A percentile compares a stretch with the other conserved stretches of the same genome.
phyloP scores from a whole-genome alignment of 495 filamentous ascomycete species.

The Penicillium egyptiacum region DNA sequence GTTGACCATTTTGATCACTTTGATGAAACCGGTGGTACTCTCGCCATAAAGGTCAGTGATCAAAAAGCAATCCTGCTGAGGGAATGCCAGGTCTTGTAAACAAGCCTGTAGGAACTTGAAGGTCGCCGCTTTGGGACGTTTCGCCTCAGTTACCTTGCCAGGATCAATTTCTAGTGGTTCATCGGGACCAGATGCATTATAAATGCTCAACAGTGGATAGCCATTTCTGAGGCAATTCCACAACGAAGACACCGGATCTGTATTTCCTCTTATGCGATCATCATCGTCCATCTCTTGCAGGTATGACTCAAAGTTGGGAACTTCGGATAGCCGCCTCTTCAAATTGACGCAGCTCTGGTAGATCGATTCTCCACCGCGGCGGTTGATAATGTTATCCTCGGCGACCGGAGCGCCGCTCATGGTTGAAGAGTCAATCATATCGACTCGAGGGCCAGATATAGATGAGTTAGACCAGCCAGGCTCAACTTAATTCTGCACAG shows the following conservation, averaged over 20 bases:
- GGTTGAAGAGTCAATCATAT: slow-evolving; percentile 41
- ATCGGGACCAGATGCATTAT: slow-evolving; percentile 73
- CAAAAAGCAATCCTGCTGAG: slow-evolving; percentile 81
- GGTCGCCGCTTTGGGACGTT: slow-evolving; percentile 66
- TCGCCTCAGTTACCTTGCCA: slow-evolving; percentile 57
- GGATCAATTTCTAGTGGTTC: slow-evolving; percentile 64
- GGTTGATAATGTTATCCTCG: slow-evolving; percentile 91
- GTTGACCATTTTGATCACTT: slow-evolving; percentile 85
- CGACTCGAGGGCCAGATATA: slow-evolving; percentile 23
- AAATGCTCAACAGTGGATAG: slow-evolving; percentile 81
- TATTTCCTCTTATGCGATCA: slow-evolving; percentile 56
- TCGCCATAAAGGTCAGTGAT: slow-evolving; percentile 88
- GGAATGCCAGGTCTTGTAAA: slow-evolving; percentile 69
- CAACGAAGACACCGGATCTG: slow-evolving; percentile 84
- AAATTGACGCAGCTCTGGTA: slow-evolving; percentile 92
- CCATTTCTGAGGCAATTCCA: slow-evolving; percentile 88
- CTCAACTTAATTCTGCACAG: slow-evolving; percentile 43
- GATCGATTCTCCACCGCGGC: slow-evolving; percentile 85
- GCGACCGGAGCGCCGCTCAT: slow-evolving; percentile 61
- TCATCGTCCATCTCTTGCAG: slow-evolving; percentile 63
- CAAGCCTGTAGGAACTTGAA: slow-evolving; percentile 73
- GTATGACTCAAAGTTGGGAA: slow-evolving; percentile 77
- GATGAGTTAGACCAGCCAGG: slow-evolving; percentile 33
- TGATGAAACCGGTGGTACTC: slow-evolving; percentile 96
- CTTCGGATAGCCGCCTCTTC: slow-evolving; percentile 72